Evolutionary conservation across 2,329 filamentous ascomycete genomes (phyloP).

Genomic region (Metarhizium album): DNA sequence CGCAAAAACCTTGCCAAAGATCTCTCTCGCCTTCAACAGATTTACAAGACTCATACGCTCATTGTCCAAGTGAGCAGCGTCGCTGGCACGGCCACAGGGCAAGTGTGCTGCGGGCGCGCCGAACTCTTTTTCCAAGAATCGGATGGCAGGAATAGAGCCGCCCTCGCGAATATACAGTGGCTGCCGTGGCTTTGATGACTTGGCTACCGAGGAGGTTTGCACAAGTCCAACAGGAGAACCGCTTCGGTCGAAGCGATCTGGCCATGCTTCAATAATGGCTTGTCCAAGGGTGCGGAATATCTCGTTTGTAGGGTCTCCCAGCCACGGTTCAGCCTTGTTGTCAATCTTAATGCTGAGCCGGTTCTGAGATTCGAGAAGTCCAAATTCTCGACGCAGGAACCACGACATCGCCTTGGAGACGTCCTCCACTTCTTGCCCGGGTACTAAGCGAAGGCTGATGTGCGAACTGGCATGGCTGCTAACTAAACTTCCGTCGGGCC

Average conservation of each 20-base stretch:
- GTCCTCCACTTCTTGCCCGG: slow-evolving; percentile 78
- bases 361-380: slow-evolving; percentile 68
- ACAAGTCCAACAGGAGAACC: slow-evolving; percentile 4
- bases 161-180: slow-evolving; percentile 93
- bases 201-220: slow-evolving; percentile 2
- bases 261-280: slow-evolving; percentile 80
- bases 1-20: slow-evolving; percentile 77
- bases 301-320: slow-evolving; percentile 81
- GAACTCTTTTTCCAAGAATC: slow-evolving; percentile 92
- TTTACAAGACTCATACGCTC: slow-evolving; percentile 85
- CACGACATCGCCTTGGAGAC: slow-evolving; percentile 56
- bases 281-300: slow-evolving; percentile 83
- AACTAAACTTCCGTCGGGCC: slow-evolving; percentile 84
- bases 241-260: slow-evolving; percentile 34
- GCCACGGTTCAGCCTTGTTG: slow-evolving; percentile 91
- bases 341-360: slow-evolving; percentile 73
- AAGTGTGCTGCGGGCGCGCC: slow-evolving; percentile 82
- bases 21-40: slow-evolving; percentile 81
- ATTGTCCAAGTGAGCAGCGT: slow-evolving; percentile 89
- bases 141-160: slow-evolving; percentile 86
- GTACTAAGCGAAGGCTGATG: slow-evolving; percentile 83
- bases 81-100: slow-evolving; percentile 89
- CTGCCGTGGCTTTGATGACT: slow-evolving; percentile 33
- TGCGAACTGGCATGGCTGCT: slow-evolving; percentile 81
- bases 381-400: slow-evolving; percentile 64